Conservation (phyloP, 495 filamentous ascomycete genomes). For the Xylaria grammica region DNA sequence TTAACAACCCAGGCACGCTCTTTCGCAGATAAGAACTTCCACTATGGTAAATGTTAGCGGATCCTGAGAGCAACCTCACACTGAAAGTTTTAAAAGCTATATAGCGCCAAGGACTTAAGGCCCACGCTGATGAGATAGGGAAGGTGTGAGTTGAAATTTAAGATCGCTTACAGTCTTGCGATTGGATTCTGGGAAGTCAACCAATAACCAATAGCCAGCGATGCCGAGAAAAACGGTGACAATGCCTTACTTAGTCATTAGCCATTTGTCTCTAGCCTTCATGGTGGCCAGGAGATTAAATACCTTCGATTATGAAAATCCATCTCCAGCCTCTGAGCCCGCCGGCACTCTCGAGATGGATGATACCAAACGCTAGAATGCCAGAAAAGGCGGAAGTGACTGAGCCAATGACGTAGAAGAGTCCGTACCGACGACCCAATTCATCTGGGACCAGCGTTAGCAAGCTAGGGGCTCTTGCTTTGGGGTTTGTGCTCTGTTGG, state of each 20-base stretch:
- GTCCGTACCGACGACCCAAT: constrained; percentile 61
- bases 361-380: constrained; percentile 67
- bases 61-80: not conserved
- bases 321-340: constrained; percentile 64
- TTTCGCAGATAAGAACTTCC: constrained; percentile 55
- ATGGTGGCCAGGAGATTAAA: not conserved
- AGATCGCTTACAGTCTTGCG: constrained; percentile 41
- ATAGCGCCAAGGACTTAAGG: not conserved
- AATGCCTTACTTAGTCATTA: constrained; percentile 25
- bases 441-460: constrained; percentile 43
- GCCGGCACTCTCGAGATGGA: constrained; percentile 55
- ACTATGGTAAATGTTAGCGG: constrained; percentile 26
- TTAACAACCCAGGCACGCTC: constrained; percentile 59
- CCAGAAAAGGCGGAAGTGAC: constrained; percentile 63
- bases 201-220: constrained; percentile 56
- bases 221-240: constrained; percentile 51
- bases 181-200: constrained; percentile 63
- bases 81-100: not conserved
- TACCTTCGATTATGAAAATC: constrained; percentile 65
- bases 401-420: constrained; percentile 67
- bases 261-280: not conserved
- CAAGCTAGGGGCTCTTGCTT: constrained; percentile 19
- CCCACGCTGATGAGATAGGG: not conserved
- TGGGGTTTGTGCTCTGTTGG: not conserved
- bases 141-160: not conserved